Percentiles rank a stretch among this genome's conserved stretches.
phyloP scores from a whole-genome alignment of 805 yeast genomes.

The Wickerhamiella allomyrinae region DNA sequence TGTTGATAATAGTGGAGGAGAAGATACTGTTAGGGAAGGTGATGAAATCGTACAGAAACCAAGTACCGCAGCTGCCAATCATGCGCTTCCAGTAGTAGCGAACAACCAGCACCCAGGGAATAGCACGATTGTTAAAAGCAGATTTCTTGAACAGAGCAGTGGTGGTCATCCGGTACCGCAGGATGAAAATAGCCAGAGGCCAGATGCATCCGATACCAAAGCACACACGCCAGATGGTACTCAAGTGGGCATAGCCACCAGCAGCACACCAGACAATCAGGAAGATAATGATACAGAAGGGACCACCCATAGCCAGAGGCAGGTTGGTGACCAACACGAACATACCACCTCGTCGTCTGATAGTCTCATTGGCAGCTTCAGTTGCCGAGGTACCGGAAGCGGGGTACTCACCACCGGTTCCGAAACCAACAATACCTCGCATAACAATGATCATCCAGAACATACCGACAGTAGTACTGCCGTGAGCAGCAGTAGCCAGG shows the following conservation, averaged over 20 bases:
- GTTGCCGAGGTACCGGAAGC: conserved; percentile 54
- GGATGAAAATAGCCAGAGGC: conserved; percentile 61
- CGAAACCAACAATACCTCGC: conserved; percentile 65
- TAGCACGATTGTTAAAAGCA: conserved; percentile 42
- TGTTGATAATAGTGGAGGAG: conserved; percentile 43
- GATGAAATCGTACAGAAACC: conserved; percentile 73
- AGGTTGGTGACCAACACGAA: conserved; percentile 56
- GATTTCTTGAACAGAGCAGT: conserved; percentile 48
- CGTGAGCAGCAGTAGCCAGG: conserved; percentile 59
- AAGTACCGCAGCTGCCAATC: conserved; percentile 56
- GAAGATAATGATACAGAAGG: conserved; percentile 52
- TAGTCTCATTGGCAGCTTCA: conserved; percentile 56
- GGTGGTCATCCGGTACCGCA: conserved; percentile 55
- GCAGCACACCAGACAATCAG: conserved; percentile 53
- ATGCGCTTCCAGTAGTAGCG: conserved; percentile 56
- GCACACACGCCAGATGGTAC: conserved; percentile 55
- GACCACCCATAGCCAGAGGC: conserved; percentile 65
- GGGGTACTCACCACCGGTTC: conserved; percentile 67
- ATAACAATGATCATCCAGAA: conserved; percentile 62
- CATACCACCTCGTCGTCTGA: conserved; percentile 45
- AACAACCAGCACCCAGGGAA: conserved; percentile 43
- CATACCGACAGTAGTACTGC: conserved; percentile 42
- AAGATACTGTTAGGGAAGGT: conserved; percentile 69
- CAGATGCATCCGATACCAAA: conserved; percentile 60
- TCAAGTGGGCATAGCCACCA: conserved; percentile 25